A percentile compares a stretch with the other conserved stretches of the same genome.
These are phyloP conservation scores for Boeremia lycopersici DNA, from an alignment of 2,329 filamentous ascomycete species.

Conservation along the genomic window DNA sequence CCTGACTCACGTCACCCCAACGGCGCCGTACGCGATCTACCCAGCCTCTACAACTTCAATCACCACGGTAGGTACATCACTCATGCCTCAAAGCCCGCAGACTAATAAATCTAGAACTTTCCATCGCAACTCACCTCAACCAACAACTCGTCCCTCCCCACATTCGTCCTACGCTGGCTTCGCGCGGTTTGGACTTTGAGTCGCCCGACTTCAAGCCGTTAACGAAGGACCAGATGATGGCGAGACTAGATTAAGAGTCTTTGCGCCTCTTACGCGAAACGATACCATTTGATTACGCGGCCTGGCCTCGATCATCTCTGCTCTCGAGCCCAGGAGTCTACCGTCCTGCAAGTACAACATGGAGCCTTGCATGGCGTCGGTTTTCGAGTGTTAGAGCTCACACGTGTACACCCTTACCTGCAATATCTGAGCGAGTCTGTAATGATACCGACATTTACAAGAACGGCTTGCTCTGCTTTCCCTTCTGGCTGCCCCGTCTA, in stretches of 20 bases:
- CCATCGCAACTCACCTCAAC: constrained; percentile 90
- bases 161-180: constrained; percentile 73
- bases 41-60: constrained; percentile 89
- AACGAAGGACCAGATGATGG: constrained; percentile 95
- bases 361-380: constrained; percentile 46
- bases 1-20: constrained; percentile 93
- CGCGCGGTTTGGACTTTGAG: constrained; percentile 87
- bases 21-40: constrained; percentile 79
- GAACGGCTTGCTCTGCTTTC: constrained; percentile 45
- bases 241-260: constrained; percentile 78
- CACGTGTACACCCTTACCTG: constrained; percentile 44
- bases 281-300: constrained; percentile 49
- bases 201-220: constrained; percentile 80
- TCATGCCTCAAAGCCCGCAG: background rate
- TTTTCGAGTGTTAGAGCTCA: constrained; percentile 41
- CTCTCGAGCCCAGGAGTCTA: constrained; percentile 39
- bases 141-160: constrained; percentile 84
- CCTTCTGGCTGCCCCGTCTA: constrained; percentile 36
- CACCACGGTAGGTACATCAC: constrained; percentile 75
- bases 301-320: constrained; percentile 43
- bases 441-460: constrained; percentile 47
- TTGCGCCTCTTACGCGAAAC: constrained; percentile 43
- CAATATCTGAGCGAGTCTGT: constrained; percentile 47
- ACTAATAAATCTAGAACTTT: constrained; percentile 72
- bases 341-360: constrained; percentile 41